Conservation (phyloP, 345 rosid species). For the Isatis tinctoria region DNA sequence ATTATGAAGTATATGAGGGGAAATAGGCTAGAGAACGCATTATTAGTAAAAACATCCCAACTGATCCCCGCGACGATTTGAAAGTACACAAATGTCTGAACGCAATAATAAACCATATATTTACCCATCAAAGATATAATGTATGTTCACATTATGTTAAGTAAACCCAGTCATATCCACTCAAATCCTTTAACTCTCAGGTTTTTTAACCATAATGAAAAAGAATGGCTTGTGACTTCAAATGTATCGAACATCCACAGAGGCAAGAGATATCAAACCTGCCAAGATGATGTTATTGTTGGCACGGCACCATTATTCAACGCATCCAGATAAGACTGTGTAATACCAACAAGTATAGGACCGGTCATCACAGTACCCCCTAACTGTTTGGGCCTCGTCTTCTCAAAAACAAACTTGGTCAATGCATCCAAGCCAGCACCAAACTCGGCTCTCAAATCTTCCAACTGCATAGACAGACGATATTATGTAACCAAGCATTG, state of each 20-base stretch:
- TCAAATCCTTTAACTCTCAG: background rate
- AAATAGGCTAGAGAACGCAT: background rate
- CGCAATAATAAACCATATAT: background rate
- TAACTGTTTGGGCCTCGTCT: slow-evolving; percentile 92
- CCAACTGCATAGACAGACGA: slow-evolving; percentile 47
- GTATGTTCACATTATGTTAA: background rate
- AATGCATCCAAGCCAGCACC: slow-evolving; percentile 86
- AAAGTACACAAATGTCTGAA: background rate
- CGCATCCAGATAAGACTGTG: slow-evolving; percentile 87
- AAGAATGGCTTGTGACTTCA: background rate
- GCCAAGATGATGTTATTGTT: slow-evolving; percentile 96
- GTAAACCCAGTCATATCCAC: background rate
- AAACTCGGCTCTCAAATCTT: slow-evolving; percentile 76
- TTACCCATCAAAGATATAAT: background rate
- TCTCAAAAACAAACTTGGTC: slow-evolving; percentile 94
- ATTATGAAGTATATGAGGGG: background rate
- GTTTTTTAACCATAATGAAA: background rate
- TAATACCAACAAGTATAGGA: slow-evolving; percentile 86
- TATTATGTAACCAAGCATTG: background rate
- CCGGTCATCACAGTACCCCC: slow-evolving; percentile 92
- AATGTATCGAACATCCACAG: background rate
- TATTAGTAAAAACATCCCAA: background rate
- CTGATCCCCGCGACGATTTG: background rate
- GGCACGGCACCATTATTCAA: slow-evolving; percentile 98
- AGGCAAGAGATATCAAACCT: slow-evolving; percentile 50